Evolutionary conservation across 1,284 basidiomycete genomes (phyloP), one percentile per base, ranked within the genome.

Genomic region (Cryptococcus sp.): DNA sequence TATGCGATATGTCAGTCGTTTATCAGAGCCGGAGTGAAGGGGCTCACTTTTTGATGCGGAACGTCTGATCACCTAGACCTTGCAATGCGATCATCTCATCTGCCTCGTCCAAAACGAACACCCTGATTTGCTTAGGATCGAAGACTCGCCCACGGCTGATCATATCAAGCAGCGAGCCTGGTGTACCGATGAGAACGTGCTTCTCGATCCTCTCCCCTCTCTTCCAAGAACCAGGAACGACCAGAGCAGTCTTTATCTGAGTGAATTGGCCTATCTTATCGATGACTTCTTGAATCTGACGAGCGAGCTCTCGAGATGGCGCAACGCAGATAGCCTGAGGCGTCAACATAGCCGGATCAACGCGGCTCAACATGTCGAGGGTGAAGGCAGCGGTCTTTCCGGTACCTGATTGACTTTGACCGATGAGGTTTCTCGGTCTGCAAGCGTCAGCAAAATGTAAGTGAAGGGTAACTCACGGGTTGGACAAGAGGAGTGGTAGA

Each of bases 361-460:
- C 85, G 38, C 95, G 87, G 73, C 89, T 93, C 22, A 99, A 85
- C 94, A 99, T 99, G 26, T 94, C 94, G 54, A 99, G 83, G 15
- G 94, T 91, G 76, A 99, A 99, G 2, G 96, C 96, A 6, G 96
- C 96, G 3, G 96, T 99, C 82, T 99, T 99, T 56, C 96, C 96
- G 8, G 96, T 99, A 44, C 96, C 96, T 23, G 96, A 99, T 76
- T 99, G 96, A 50, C 93, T 97, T 80, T 99, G 96, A 11, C 93
- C 96, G 77, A 99, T 99, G 88, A 99, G 95, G 80, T 99, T 99
- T 57, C 88, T 88, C 7, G 94, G 89, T 19, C 93, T 96, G 34
- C 39, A 23, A n/a, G 17, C 16, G 26, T 19, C 13, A 44, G 37
- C 15, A 4, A 22, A 16, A 20, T 43, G 4, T 61, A 23, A 43